Evolutionary conservation across 2,329 filamentous ascomycete genomes (phyloP).

Genomic region (Cladosporium sp.): DNA sequence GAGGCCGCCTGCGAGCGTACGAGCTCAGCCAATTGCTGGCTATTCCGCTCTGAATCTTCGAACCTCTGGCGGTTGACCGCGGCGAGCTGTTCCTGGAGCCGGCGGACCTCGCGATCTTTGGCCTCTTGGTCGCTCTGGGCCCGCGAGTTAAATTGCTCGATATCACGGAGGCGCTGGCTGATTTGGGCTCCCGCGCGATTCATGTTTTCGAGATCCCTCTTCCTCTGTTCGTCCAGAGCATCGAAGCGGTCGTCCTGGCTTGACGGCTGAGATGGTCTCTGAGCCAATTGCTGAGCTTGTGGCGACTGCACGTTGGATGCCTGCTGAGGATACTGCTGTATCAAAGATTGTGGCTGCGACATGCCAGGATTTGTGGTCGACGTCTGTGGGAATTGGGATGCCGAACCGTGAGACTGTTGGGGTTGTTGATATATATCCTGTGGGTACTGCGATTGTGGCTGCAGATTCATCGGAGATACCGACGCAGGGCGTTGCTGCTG

Average conservation of each 20-base stretch:
- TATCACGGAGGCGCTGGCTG: neutral
- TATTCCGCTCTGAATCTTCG: neutral
- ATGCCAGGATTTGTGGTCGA: too few species aligned
- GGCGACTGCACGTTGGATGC: neutral
- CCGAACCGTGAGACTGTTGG: neutral
- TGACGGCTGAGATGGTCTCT: neutral
- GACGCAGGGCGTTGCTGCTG: too few species aligned
- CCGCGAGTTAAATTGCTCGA: neutral
- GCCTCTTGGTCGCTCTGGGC: neutral
- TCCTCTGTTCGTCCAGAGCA: neutral
- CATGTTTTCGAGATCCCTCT: neutral
- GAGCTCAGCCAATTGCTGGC: conserved; percentile 4
- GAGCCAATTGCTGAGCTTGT: neutral
- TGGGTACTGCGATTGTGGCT: neutral
- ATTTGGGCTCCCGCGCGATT: neutral
- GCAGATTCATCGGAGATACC: neutral
- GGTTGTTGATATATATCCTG: conserved; percentile 1
- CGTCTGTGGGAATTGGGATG: neutral
- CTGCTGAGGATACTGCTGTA: neutral
- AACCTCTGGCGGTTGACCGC: neutral
- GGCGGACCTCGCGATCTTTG: conserved; percentile 1
- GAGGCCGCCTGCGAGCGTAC: conserved; percentile 4
- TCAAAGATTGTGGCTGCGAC: neutral
- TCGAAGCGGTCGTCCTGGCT: neutral
- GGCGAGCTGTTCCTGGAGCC: conserved; percentile 1